Conservation (phyloP, 768 basidiomycete genomes). For the Tulasnella sp. region DNA sequence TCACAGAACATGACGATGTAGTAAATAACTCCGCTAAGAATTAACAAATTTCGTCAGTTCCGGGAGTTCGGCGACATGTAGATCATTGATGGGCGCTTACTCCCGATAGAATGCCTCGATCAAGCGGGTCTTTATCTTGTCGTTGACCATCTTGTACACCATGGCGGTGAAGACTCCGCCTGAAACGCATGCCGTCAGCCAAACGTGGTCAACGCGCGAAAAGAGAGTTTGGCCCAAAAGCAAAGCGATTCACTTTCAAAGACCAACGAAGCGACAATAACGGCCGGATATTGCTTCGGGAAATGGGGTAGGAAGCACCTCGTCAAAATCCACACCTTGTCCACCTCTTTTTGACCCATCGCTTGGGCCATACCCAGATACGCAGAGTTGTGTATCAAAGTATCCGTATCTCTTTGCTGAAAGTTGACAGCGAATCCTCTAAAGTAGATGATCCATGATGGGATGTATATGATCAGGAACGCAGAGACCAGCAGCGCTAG, state of each 20-base stretch:
- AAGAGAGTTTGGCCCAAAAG: not conserved
- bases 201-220: not conserved
- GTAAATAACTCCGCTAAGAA: constrained; percentile 15
- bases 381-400: not conserved
- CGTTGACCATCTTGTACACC: not conserved
- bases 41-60: not conserved
- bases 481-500: not conserved
- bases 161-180: not conserved
- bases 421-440: not conserved
- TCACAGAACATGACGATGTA: constrained; percentile 24
- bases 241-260: not conserved
- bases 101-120: constrained; percentile 15
- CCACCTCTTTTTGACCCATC: not conserved
- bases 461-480: not conserved
- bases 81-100: not conserved
- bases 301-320: not conserved
- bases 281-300: not conserved
- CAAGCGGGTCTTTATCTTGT: not conserved
- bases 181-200: not conserved
- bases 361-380: not conserved
- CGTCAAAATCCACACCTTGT: not conserved
- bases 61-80: not conserved
- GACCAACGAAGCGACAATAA: not conserved
- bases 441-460: constrained; percentile 3
- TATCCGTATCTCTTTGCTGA: not conserved